These are phyloP conservation scores for Elsinoe australis DNA, from an alignment of 2,329 filamentous ascomycete species.

Conservation along the genomic window DNA sequence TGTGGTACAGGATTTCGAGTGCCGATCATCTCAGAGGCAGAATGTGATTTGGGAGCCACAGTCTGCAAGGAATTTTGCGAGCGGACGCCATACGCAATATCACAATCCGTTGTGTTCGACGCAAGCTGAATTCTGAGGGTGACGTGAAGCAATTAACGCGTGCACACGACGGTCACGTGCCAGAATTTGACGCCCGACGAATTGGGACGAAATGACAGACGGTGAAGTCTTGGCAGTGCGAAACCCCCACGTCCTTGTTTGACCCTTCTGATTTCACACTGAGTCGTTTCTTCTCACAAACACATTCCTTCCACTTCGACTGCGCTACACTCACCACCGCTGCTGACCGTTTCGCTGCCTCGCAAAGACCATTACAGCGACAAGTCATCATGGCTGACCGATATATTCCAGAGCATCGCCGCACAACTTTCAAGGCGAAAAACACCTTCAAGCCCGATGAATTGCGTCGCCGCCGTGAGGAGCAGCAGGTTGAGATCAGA, in stretches of 20 bases:
- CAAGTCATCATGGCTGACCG: slow-evolving; percentile 77
- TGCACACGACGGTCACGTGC: slow-evolving; percentile 8
- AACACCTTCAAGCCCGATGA: slow-evolving; percentile 99
- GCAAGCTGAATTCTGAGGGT: background rate
- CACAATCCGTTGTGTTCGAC: no score
- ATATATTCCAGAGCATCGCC: slow-evolving; percentile 98
- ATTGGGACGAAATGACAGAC: slow-evolving; percentile 10
- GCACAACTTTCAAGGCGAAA: slow-evolving; percentile 99
- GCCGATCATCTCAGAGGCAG: no score
- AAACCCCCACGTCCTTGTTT: slow-evolving; percentile 10
- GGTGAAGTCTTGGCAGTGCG: slow-evolving; percentile 9
- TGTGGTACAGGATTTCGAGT: background rate
- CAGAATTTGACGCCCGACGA: slow-evolving; percentile 5
- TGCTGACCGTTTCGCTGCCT: background rate
- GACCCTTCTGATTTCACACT: slow-evolving; percentile 10
- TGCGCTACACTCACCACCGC: background rate
- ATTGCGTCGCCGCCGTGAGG: slow-evolving; percentile 93
- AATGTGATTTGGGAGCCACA: no score
- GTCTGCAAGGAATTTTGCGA: no score
- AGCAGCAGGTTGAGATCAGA: slow-evolving; percentile 98
- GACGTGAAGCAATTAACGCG: slow-evolving; percentile 14
- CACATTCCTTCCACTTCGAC: slow-evolving; percentile 14
- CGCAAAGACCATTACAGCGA: background rate
- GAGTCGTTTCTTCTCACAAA: slow-evolving; percentile 10
- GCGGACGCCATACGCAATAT: no score